phyloP scores from a whole-genome alignment of 257 asterid species.

The Fraxinus americana region DNA sequence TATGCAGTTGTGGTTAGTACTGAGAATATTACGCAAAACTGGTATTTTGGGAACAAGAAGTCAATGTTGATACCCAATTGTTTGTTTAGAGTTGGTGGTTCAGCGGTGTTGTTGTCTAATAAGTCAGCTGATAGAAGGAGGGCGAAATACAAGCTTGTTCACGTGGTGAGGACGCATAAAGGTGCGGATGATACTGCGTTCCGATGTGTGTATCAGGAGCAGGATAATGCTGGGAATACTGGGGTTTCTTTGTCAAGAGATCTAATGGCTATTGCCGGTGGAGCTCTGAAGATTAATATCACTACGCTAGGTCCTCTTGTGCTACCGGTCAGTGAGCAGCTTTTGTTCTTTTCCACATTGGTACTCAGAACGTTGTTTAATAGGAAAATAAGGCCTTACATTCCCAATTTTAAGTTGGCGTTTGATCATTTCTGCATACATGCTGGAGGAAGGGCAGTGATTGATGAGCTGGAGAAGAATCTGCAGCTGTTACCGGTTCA shows the following conservation, averaged over 20 bases:
- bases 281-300: slow-evolving; percentile 70
- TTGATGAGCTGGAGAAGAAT: slow-evolving; percentile 83
- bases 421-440: slow-evolving; percentile 87
- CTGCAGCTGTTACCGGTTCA: slow-evolving; percentile 61
- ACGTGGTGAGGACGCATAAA: slow-evolving; percentile 72
- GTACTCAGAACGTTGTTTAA: slow-evolving; percentile 58
- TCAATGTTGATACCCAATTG: slow-evolving; percentile 81
- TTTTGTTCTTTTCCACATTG: slow-evolving; percentile 58
- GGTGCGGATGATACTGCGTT: slow-evolving; percentile 79
- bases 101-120: slow-evolving; percentile 65
- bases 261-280: slow-evolving; percentile 83
- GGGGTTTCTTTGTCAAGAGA: slow-evolving; percentile 79
- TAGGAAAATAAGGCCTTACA: slow-evolving; percentile 67
- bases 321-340: slow-evolving; percentile 78
- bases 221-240: slow-evolving; percentile 53
- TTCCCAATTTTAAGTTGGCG: slow-evolving; percentile 76
- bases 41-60: slow-evolving; percentile 78
- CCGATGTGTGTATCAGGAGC: slow-evolving; percentile 70
- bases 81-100: slow-evolving; percentile 72
- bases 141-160: slow-evolving; percentile 79
- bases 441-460: slow-evolving; percentile 85
- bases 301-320: slow-evolving; percentile 80
- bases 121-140: slow-evolving; percentile 48
- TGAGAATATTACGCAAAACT: slow-evolving; percentile 74
- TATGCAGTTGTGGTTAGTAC: slow-evolving; percentile 77